Evolutionary conservation across 257 asterid species (phyloP), one percentile per base, ranked within the genome.

Genomic region (Misopates orontium): DNA sequence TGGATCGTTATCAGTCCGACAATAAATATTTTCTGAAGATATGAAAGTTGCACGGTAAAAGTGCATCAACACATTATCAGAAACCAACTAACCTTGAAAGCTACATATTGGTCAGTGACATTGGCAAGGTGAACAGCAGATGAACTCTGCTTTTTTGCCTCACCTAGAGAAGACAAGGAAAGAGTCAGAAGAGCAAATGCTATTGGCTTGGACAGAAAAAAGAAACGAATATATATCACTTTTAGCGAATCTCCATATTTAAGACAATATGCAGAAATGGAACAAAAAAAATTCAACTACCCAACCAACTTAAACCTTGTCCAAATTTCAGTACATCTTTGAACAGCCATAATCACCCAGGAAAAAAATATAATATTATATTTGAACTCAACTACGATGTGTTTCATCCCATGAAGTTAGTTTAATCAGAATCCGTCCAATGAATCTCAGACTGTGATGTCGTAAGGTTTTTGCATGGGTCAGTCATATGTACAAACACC

Each of bases 121-220:
- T 91, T 91, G 73, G 81, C 69, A 74, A 91, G 83, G 72, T 80
- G 81, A 67, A 86, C 94, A 22, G 80, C 65, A 64, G 85, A 82
- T 23, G 87, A 73, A 68, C 91, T 84, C 84, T 88, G 95, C 68
- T 88, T 88, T 91, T 83, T 88, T 74, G 85, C 70, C 86, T 88
- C 98, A 82, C 81, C 98, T 91, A 77, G 55, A 60, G 72, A 79
- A 72, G 61, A 39, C n/a, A 47, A 16, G 32, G 20, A 59, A 59
- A 18, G n/a, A 10, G 15, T 4, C 60, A 21, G 23, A 25, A 81
- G 70, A 70, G 24, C 16, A 67, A 61, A 28, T 18, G 17, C 13
- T 39, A 50, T 61, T 23, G 22, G 14, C 47, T 20, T 21, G 42
- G 15, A 49, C 31, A n/a, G 36, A 58, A 54, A n/a, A 72, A 50